A percentile compares a stretch with the other conserved stretches of the same genome.
phyloP scores from a whole-genome alignment of 371 early-diverging fungal species.

The Mucor irregularis region DNA sequence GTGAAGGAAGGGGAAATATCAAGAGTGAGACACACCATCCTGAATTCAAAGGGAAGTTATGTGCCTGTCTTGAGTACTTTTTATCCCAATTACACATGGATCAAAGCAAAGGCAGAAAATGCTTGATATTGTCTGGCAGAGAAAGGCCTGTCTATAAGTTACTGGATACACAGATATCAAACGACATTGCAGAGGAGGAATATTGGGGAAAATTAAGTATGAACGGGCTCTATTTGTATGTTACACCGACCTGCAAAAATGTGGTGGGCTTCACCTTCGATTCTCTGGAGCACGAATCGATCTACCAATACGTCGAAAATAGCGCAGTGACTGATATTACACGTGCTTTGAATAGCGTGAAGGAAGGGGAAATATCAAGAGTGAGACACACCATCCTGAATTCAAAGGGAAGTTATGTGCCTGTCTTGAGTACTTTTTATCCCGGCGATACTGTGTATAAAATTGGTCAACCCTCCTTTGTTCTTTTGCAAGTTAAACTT shows the following conservation, averaged over 20 bases:
- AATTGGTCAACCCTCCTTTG: slow-evolving; percentile 27
- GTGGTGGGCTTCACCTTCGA: slow-evolving; percentile 38
- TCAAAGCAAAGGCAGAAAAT: slow-evolving; percentile 54
- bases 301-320: slow-evolving; percentile 52
- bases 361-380: slow-evolving; percentile 14
- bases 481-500: slow-evolving; percentile 28
- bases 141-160: slow-evolving; percentile 37
- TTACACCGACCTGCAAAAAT: slow-evolving; percentile 29
- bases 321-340: slow-evolving; percentile 40
- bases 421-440: slow-evolving; percentile 38
- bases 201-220: slow-evolving; percentile 62
- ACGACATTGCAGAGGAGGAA: not conserved
- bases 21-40: slow-evolving; percentile 37
- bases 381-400: slow-evolving; percentile 36
- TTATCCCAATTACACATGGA: slow-evolving; percentile 52
- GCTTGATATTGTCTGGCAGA: slow-evolving; percentile 55
- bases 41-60: slow-evolving; percentile 39
- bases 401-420: slow-evolving; percentile 38
- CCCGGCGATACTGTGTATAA: slow-evolving; percentile 31
- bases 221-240: slow-evolving; percentile 55
- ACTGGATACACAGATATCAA: slow-evolving; percentile 14
- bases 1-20: slow-evolving; percentile 38
- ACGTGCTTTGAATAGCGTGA: not conserved
- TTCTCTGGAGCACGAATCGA: slow-evolving; percentile 41
- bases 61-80: slow-evolving; percentile 37